Percentiles rank a stretch among this genome's conserved stretches.
These are phyloP conservation scores for Heliosperma pusillum DNA, from an alignment of 148 eudicot species.

Conservation along the genomic window DNA sequence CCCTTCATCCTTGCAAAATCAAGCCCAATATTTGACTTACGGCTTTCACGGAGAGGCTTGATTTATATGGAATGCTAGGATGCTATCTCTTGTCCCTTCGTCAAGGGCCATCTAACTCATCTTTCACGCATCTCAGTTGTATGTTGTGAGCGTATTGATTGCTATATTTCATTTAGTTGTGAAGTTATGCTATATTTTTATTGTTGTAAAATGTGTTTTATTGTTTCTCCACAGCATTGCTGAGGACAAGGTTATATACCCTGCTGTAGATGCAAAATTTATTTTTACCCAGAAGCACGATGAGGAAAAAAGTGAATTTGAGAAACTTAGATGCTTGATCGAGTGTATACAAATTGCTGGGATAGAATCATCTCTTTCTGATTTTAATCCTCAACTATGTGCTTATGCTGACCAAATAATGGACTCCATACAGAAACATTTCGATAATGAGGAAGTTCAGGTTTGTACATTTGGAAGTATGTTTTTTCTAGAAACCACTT, in stretches of 20 bases:
- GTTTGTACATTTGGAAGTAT: slow-evolving; percentile 32
- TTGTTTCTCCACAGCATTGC: slow-evolving; percentile 71
- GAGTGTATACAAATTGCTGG: slow-evolving; percentile 76
- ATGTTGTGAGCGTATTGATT: not conserved
- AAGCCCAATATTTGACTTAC: not conserved
- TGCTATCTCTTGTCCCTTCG: not conserved
- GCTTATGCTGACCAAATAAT: slow-evolving; percentile 87
- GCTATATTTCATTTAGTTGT: not conserved
- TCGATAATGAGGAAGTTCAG: slow-evolving; percentile 83
- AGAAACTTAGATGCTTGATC: slow-evolving; percentile 78
- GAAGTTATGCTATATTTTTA: not conserved
- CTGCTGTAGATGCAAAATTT: slow-evolving; percentile 87
- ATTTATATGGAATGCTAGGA: not conserved
- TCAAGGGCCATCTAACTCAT: not conserved
- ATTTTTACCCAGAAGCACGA: slow-evolving; percentile 89
- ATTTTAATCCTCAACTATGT: slow-evolving; percentile 62
- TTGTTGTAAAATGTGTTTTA: slow-evolving; percentile 20
- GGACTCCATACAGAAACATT: slow-evolving; percentile 77
- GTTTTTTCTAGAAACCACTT: not conserved
- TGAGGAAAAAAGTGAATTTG: slow-evolving; percentile 82
- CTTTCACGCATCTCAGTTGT: not conserved
- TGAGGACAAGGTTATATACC: slow-evolving; percentile 94
- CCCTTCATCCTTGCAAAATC: not conserved
- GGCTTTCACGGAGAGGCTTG: not conserved
- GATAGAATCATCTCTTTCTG: slow-evolving; percentile 65